Evolutionary conservation across 1,284 basidiomycete genomes (phyloP).

Genomic region (Apiotrichum brassicae): DNA sequence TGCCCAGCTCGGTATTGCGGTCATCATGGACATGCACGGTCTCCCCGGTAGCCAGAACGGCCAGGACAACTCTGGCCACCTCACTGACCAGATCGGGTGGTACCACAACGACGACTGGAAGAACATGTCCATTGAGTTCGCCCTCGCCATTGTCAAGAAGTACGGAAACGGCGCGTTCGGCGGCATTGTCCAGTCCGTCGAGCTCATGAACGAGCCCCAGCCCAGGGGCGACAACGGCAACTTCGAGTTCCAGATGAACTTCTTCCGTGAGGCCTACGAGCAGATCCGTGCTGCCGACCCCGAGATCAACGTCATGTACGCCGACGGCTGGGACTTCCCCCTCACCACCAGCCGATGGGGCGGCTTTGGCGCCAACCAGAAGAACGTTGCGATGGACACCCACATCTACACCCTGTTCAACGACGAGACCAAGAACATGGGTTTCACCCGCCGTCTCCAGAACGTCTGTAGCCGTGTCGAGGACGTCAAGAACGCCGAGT

Average conservation of each 20-base stretch:
- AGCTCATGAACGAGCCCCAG: constrained; percentile 9
- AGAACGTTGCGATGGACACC: neutral
- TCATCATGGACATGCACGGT: constrained; percentile 63
- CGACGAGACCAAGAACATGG: constrained; percentile 50
- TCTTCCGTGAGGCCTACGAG: constrained; percentile 4
- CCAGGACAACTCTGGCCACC: constrained; percentile 76
- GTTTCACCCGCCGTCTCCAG: constrained; percentile 67
- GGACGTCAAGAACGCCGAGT: constrained; percentile 56
- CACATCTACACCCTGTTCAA: neutral
- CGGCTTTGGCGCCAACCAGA: constrained; percentile 55
- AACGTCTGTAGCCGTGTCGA: constrained; percentile 77
- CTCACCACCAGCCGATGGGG: constrained; percentile 60
- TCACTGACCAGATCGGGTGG: constrained; percentile 59
- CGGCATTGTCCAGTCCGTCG: constrained; percentile 40
- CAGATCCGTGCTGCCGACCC: neutral
- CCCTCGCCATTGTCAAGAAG: no score
- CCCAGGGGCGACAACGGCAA: neutral
- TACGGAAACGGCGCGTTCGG: constrained; percentile 43
- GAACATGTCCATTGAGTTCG: neutral
- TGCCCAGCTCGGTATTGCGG: constrained; percentile 61
- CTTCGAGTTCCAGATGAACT: constrained; percentile 50
- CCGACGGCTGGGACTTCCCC: constrained; percentile 14
- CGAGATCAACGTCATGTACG: constrained; percentile 4
- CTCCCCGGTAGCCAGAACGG: constrained; percentile 72
- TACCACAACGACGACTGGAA: constrained; percentile 52